phyloP scores from a whole-genome alignment of 148 eudicot species.

The Spergularia marina region DNA sequence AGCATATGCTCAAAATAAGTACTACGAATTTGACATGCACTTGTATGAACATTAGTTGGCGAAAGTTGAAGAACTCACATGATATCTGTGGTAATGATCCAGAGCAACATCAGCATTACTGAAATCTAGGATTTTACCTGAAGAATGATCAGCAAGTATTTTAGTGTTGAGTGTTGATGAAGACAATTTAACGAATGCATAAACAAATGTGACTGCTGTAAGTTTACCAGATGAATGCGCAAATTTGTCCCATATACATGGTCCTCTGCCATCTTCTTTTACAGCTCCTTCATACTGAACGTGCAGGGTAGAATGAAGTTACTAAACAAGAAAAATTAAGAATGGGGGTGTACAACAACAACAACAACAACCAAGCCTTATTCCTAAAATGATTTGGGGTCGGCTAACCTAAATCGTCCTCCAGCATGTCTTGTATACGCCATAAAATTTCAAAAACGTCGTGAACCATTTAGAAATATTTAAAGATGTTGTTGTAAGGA shows the following conservation, averaged over 20 bases:
- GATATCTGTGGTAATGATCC: constrained; percentile 68
- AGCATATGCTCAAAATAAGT: no score
- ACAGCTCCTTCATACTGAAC: constrained; percentile 85
- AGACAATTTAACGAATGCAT: not conserved
- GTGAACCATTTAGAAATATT: no score
- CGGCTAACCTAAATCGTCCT: no score
- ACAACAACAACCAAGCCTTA: no score
- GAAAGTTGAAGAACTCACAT: constrained; percentile 30
- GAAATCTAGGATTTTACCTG: constrained; percentile 72
- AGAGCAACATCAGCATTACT: constrained; percentile 85
- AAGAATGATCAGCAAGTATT: not conserved
- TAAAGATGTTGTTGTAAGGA: no score
- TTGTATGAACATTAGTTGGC: not conserved
- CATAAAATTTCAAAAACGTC: no score
- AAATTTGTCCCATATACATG: constrained; percentile 72
- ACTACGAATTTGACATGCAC: not conserved
- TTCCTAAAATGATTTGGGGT: no score
- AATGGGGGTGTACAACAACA: no score
- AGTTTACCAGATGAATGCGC: constrained; percentile 63
- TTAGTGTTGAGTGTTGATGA: not conserved
- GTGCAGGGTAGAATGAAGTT: not conserved
- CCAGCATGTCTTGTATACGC: no score
- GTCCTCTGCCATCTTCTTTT: constrained; percentile 77
- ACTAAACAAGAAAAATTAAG: not conserved
- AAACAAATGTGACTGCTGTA: not conserved